Evolutionary conservation across 2,329 filamentous ascomycete genomes (phyloP), one percentile per base, ranked within the genome.

Genomic region (Beauveria asiatica): DNA sequence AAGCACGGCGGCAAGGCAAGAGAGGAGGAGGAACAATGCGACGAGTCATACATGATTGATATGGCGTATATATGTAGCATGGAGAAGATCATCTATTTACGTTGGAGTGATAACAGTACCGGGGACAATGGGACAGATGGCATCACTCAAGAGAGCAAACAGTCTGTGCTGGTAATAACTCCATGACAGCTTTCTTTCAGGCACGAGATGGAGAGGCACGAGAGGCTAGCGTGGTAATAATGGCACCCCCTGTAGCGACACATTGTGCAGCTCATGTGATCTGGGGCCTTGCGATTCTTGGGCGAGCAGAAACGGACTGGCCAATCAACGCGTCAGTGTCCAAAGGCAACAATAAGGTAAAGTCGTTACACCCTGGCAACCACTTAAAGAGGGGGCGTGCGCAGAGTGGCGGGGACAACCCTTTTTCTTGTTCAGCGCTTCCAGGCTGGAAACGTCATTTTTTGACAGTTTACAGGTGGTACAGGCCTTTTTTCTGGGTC

Each of bases 261-360:
- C 27, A 46, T 17, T 8, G 19, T 52, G 25, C 39, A 46, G 49
- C 49, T 53, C 57, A 59, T 59, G 57, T 59, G 57, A 59, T 27
- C 57, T 46, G 37, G 48, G 39, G 39, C 39, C 42, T 48, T 48
- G n/a, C n/a, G 11, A 30, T 56, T 37, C 42, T 30, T 46, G 42
- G 53, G 41, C n/a, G 27, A 21, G 5, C 6, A 42, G n/a, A 19
- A 16, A 46, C 25, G 17, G n/a, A 7, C 25, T 45, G 41, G 57
- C 56, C 46, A 51, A 52, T 59, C 46, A 39, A 30, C 25, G 49
- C 49, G 25, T 19, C 25, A 11, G 33, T 10, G 1, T 37, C 11
- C 33, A 37, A 37, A 6, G 33, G 33, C 33, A 37, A 37, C 33
- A 37, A 37, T 37, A 5, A 37, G 33, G 33, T 37, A 37, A 50